Base-by-base conservation (phyloP, 192 early-diverging fungal species). In the Podila horticola region DNA sequence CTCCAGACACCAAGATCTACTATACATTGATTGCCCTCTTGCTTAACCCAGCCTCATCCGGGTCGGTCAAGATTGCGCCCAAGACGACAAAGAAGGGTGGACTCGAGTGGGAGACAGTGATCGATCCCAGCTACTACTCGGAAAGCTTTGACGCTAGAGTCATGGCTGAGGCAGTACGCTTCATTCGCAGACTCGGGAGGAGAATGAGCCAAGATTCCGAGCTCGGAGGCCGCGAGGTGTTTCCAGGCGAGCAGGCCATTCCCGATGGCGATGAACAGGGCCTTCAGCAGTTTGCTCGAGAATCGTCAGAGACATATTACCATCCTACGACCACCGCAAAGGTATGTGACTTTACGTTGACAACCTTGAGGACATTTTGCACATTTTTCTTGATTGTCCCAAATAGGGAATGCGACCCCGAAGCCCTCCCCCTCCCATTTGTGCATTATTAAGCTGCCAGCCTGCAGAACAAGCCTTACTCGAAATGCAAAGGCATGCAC, bases 71-170 rank as follows among this genome's bases (percentile, higher is more conserved):
- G 34, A 71, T 79, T 45, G 62, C 20, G 15, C 38, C 62, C 31
- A 31, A 26, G 12, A 26, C 19, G 26, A 20, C 58, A 10, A 60
- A 67, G 50, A 67, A 68, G 36, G 9, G 24, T 12, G 2, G 9
- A 13, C 31, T 41, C 6, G 58, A 71, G n/a, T 51, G 57, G 49
- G 60, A 71, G 33, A 71, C 69, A 4, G 64, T 79, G 9, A 67
- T 79, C 24, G 75, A 79, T 29, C 75, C 75, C 59, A 70, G 71
- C 50, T 79, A 79, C 50, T 55, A 57, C 12, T 48, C 68, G 7
- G 75, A 79, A 9, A 13, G 62, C 36, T 79, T 70, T 20, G 75
- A 79, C 45, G 69, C 57, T 19, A 38, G 68, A 38, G 68, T 64
- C 2, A 60, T 79, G 68, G 75, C 58, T 4, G 69, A 79, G 59